Conservation (phyloP, 495 filamentous ascomycete species). For the Penicillium flavigenum region DNA sequence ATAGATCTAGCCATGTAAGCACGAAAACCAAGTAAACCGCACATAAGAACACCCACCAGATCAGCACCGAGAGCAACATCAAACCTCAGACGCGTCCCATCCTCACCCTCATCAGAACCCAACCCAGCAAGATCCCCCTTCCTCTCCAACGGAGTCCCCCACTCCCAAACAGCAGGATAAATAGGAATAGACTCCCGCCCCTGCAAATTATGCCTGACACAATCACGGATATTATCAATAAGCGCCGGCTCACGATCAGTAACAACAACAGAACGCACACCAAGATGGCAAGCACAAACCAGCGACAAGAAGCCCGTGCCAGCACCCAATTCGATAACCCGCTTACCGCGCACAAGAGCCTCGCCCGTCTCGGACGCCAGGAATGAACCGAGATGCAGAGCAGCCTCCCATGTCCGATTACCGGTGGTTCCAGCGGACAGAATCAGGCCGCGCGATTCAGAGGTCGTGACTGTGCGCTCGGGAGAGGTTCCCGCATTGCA, state of each 20-base stretch:
- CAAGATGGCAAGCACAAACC: constrained; percentile 72
- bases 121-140: constrained; percentile 13
- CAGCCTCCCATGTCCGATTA: constrained; percentile 89
- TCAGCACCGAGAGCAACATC: constrained; percentile 53
- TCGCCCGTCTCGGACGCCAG: constrained; percentile 50
- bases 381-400: constrained; percentile 78
- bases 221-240: constrained; percentile 65
- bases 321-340: constrained; percentile 81
- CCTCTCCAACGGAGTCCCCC: constrained; percentile 33
- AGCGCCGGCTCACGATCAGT: constrained; percentile 81
- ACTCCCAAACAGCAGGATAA: constrained; percentile 45
- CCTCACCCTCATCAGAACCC: constrained; percentile 7
- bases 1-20: constrained; percentile 54
- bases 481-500: constrained; percentile 4
- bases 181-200: constrained; percentile 28
- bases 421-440: constrained; percentile 79
- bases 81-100: constrained; percentile 23
- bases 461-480: constrained; percentile 48
- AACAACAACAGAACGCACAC: constrained; percentile 60
- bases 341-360: constrained; percentile 52
- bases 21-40: neutral
- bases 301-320: constrained; percentile 86
- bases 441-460: constrained; percentile 72
- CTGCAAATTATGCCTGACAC: constrained; percentile 63
- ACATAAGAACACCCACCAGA: constrained; percentile 35